Base-by-base conservation (phyloP, 73 alveolate species). In the Paraurostyla sp. region DNA sequence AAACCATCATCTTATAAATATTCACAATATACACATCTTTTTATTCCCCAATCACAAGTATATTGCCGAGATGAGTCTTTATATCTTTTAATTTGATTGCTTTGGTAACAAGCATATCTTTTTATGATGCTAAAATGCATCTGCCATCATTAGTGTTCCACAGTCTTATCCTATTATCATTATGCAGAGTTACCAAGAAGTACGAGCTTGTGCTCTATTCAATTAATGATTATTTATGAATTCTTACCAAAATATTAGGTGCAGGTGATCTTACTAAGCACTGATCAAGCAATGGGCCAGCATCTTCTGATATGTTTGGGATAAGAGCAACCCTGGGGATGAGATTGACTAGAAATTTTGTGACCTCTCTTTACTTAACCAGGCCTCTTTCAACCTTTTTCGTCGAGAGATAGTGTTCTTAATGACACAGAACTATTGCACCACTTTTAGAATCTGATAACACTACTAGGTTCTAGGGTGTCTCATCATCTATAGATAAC, bases 111-210 rank as follows among this genome's bases (percentile, higher is more conserved):
- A 91, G 75, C 63, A 92, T 84, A 43, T 78, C 92, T 23, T 52
- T 32, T 7, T 85, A 63, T 11, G 97, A 92, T 43, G 54, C 90
- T 75, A 91, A 20, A 11, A 87, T 16, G 42, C 97, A 92, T 49
- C 97, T 30, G 42, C 97, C 97, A 41, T 92, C 97, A 36, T 86
- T 68, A 16, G 91, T 69, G 59, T 50, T 78, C 97, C 97, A 92
- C 32, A 87, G 23, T 4, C 96, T 22, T 23, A 91, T 46, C 36
- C 63, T 62, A 60, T 76, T 76, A 59, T 91, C 96, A 0, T 23
- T 9, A 60, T 91, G 96, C 3, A 91, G 50, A 7, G 93, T 86
- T 2, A 68, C 90, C 46, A 85, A 40, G 7, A 76, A 68, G 25
- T 63, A 50, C 4, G 73, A 16, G 52, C 87, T 75, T 46, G 87